Percentiles rank a stretch among this genome's conserved stretches.
phyloP scores from a whole-genome alignment of 2,329 filamentous ascomycete species.

The Pseudocercospora crystallina region DNA sequence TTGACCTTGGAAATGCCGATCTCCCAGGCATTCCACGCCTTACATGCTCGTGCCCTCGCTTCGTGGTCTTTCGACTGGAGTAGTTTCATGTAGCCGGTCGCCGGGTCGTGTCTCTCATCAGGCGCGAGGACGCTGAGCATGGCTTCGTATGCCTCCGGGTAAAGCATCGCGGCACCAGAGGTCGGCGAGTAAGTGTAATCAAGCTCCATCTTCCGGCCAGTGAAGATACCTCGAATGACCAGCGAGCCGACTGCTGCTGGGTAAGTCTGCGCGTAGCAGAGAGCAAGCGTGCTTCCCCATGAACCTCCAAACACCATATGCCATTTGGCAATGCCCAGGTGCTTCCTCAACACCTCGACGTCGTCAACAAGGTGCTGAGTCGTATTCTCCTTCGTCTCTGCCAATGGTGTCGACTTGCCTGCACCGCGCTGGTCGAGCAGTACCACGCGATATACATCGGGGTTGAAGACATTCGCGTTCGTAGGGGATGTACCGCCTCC shows the following conservation, averaged over 20 bases:
- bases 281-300: slow-evolving; percentile 21
- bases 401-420: slow-evolving; percentile 32
- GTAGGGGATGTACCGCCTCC: slow-evolving; percentile 12
- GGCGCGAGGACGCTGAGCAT: slow-evolving; percentile 8
- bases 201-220: slow-evolving; percentile 9
- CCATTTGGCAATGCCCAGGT: slow-evolving; percentile 17
- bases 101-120: slow-evolving; percentile 8
- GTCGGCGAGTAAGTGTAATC: slow-evolving; percentile 5
- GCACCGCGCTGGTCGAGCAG: slow-evolving; percentile 44
- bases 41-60: slow-evolving; percentile 1
- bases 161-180: slow-evolving; percentile 12
- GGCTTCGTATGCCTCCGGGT: slow-evolving; percentile 13
- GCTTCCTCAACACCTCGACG: slow-evolving; percentile 16
- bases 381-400: slow-evolving; percentile 19
- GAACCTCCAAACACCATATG: slow-evolving; percentile 20
- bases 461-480: slow-evolving; percentile 20
- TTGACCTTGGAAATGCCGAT: slow-evolving; percentile 6
- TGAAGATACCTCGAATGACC: slow-evolving; percentile 18
- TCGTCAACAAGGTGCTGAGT: slow-evolving; percentile 18
- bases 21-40: slow-evolving; percentile 17
- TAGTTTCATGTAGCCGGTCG: slow-evolving; percentile 7
- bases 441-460: slow-evolving; percentile 41
- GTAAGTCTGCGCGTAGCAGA: slow-evolving; percentile 17
- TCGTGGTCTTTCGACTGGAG: slow-evolving; percentile 6
- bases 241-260: slow-evolving; percentile 12